Conservation (phyloP, 116 monocot species). For the Posidonia oceanica region DNA sequence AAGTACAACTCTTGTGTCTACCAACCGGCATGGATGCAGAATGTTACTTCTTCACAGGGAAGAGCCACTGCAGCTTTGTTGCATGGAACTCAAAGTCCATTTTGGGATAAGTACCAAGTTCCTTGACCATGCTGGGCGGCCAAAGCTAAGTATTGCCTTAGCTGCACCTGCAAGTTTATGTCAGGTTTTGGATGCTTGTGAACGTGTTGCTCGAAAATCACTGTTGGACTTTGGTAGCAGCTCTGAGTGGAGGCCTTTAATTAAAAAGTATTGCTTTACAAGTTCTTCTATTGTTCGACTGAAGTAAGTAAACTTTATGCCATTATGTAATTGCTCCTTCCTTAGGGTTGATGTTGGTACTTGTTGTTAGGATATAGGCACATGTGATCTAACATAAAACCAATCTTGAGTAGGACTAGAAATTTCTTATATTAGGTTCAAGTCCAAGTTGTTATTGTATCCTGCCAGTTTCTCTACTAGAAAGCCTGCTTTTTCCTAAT, state of each 20-base stretch:
- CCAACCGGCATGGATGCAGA: constrained; percentile 18
- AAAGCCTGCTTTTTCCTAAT: too few relatives aligned
- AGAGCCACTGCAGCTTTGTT: constrained; percentile 42
- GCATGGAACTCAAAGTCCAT: constrained; percentile 32
- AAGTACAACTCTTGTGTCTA: constrained; percentile 16
- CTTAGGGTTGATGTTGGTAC: not conserved
- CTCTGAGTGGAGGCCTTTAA: constrained; percentile 63
- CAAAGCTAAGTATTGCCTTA: constrained; percentile 63
- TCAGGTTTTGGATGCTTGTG: constrained; percentile 47
- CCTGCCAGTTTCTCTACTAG: too few relatives aligned
- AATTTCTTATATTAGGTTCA: too few relatives aligned
- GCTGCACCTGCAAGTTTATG: constrained; percentile 37
- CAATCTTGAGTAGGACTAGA: too few relatives aligned
- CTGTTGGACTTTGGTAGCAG: constrained; percentile 37
- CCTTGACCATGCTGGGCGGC: constrained; percentile 47
- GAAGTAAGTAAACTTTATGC: constrained; percentile 45
- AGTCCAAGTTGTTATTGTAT: too few relatives aligned
- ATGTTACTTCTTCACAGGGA: constrained; percentile 43
- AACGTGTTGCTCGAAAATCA: constrained; percentile 34
- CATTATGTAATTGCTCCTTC: not conserved
- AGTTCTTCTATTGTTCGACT: constrained; percentile 39
- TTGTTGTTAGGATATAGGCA: not conserved
- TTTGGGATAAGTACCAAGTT: constrained; percentile 68
- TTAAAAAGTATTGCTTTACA: constrained; percentile 35
- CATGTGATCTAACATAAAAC: too few relatives aligned